Base-by-base conservation (phyloP, 2,329 filamentous ascomycete species). In the Aureobasidium sp. region DNA sequence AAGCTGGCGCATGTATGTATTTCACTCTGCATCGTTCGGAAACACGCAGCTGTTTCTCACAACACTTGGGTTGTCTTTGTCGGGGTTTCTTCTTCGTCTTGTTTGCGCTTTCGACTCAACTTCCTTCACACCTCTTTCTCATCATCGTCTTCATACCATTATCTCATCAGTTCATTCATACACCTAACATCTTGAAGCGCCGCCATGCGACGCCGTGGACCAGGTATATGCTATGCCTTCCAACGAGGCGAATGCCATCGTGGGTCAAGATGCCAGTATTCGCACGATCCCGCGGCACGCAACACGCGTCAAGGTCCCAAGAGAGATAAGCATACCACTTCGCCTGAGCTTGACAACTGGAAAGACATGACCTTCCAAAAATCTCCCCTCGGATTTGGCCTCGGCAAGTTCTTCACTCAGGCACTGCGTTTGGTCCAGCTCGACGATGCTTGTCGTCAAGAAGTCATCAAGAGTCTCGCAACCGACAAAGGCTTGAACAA, bases 381-480 rank as follows among this genome's bases (percentile, higher is more conserved):
- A 3, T 15, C 32, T 5, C 27, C 36, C 6, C 53, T 57, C 13
- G 53, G 53, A n/a, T 45, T 45, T n/a, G 53, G 53, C 3, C n/a
- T 57, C 3, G 29, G 30, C 10, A 47, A 25, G 13, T 70, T 70
- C 59, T 65, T 67, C 25, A 36, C 64, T 30, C 36, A 66, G 25
- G 67, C 67, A 3, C 62, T 65, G 25, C 59, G 59, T 3, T 62
- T 70, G 4, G 63, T 69, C 34, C 39, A 54, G 11, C 27, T 16
- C 11, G 65, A 66, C 5, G 55, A 55, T 13, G 64, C 57, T 2
- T 59, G 57, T 5, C 64, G 66, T 62, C 69, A 71, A 62, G 65
- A 68, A 42, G 64, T 66, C 25, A 65, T 71, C 25, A 62, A n/a
- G 1, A 41, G 42, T 3, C 65, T 71, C 6, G 63, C 69, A 2